phyloP scores from a whole-genome alignment of 2,329 filamentous ascomycete genomes.

The Coniochaeta hoffmannii region DNA sequence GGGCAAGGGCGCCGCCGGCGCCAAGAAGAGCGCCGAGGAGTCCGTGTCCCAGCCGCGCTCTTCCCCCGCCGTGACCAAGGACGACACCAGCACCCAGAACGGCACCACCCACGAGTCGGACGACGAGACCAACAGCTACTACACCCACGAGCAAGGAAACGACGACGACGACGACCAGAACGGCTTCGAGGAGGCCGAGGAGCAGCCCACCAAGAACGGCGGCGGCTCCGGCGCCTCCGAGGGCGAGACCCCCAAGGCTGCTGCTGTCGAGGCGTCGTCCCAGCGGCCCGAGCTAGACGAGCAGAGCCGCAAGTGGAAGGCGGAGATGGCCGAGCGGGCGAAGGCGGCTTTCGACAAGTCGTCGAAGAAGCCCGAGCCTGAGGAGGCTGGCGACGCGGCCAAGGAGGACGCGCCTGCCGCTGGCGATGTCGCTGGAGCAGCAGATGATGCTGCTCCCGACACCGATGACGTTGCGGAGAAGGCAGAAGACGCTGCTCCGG shows the following conservation, averaged over 20 bases:
- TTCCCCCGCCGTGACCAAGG: slow-evolving; percentile 12
- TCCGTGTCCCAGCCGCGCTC: slow-evolving; percentile 12
- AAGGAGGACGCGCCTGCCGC: not conserved
- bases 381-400: slow-evolving; percentile 2
- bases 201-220: not conserved
- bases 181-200: not conserved
- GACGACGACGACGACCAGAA: slow-evolving; percentile 18
- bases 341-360: slow-evolving; percentile 7
- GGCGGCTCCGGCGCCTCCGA: not conserved
- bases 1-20: too few relatives aligned
- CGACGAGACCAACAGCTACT: slow-evolving; percentile 10
- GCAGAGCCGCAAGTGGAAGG: not conserved
- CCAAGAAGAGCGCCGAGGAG: slow-evolving; percentile 11
- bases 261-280: not conserved
- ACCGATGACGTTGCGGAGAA: slow-evolving; percentile 13
- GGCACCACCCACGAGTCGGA: slow-evolving; percentile 1
- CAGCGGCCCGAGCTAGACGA: not conserved
- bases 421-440: too few relatives aligned
- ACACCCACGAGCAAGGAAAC: not conserved
- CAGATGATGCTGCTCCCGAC: not conserved
- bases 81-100: slow-evolving; percentile 4
- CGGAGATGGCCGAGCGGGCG: not conserved
- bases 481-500: slow-evolving; percentile 15
- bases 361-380: slow-evolving; percentile 6
- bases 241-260: not conserved